Evolutionary conservation across 148 eudicot genomes (phyloP).

Genomic region (Rhododendron molle): DNA sequence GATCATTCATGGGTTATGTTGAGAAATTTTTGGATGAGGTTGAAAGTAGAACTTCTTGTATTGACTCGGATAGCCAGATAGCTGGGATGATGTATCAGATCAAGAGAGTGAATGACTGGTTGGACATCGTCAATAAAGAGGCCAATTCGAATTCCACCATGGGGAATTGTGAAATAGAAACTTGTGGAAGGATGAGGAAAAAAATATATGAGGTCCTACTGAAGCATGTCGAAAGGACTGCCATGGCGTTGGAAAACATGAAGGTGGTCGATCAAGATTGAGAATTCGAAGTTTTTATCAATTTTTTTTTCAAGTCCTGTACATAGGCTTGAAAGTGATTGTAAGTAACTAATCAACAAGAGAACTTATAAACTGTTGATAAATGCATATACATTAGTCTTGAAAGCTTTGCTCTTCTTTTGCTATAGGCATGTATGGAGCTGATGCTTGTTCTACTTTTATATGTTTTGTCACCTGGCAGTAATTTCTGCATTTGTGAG

Average conservation of each 20-base stretch:
- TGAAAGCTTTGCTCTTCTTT: not conserved
- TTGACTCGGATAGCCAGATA: constrained; percentile 14
- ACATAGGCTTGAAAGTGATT: not conserved
- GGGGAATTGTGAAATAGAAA: constrained; percentile 23
- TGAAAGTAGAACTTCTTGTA: constrained; percentile 20
- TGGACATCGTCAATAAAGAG: constrained; percentile 27
- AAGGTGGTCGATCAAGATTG: constrained; percentile 15
- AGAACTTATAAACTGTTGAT: not conserved
- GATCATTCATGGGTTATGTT: constrained; percentile 28
- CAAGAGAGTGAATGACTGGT: constrained; percentile 43
- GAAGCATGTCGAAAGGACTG: constrained; percentile 51
- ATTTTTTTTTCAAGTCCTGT: not conserved
- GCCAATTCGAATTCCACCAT: not conserved
- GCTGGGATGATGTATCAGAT: constrained; percentile 44
- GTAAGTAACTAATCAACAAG: not conserved
- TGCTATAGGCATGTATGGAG: not conserved
- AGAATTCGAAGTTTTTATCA: not conserved
- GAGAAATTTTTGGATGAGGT: constrained; percentile 43
- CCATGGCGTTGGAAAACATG: constrained; percentile 32
- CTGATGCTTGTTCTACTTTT: not conserved
- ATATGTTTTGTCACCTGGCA: not conserved
- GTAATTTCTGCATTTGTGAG: not conserved
- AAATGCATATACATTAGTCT: not conserved
- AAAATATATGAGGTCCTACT: constrained; percentile 41
- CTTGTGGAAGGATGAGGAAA: constrained; percentile 31